phyloP scores from a whole-genome alignment of 176 grass and related monocot genomes.

The bread wheat (Triticum aestivum) region DNA sequence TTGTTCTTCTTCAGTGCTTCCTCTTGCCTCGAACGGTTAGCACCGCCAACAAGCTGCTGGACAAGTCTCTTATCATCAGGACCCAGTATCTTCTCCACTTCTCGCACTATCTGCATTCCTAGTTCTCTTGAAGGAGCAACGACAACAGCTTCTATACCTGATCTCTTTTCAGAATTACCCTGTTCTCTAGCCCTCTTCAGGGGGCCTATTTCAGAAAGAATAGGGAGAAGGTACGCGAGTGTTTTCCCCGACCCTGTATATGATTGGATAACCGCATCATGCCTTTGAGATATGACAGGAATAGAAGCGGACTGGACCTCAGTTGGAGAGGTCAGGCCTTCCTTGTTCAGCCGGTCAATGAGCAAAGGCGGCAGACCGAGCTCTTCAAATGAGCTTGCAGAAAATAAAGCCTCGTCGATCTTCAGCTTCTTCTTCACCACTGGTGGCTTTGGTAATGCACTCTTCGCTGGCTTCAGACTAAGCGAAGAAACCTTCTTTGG shows the following conservation, averaged over 20 bases:
- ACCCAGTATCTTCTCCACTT: conserved; percentile 76
- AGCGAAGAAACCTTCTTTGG: conserved; percentile 33
- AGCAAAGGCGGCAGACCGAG: conserved; percentile 78
- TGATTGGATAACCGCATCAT: conserved; percentile 84
- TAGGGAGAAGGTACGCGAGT: conserved; percentile 79
- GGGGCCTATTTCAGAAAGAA: conserved; percentile 81
- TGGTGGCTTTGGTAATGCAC: conserved; percentile 11
- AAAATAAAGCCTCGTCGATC: conserved; percentile 82
- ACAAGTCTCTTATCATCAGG: conserved; percentile 77
- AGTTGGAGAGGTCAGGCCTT: conserved; percentile 68
- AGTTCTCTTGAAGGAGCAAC: conserved; percentile 96
- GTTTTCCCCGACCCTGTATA: conserved; percentile 93
- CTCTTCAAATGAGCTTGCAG: conserved; percentile 77
- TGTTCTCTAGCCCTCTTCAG: conserved; percentile 50
- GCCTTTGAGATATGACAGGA: conserved; percentile 71
- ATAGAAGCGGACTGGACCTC: conserved; percentile 87
- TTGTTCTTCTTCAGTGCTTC: conserved; percentile 95
- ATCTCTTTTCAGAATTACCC: conserved; percentile 50
- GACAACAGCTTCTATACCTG: conserved; percentile 78
- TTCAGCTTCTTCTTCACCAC: conserved; percentile 46
- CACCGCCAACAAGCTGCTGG: conserved; percentile 89
- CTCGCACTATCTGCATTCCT: conserved; percentile 93
- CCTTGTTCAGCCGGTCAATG: conserved; percentile 55
- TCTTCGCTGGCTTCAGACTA: conserved; percentile 34
- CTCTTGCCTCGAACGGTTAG: conserved; percentile 88